These are phyloP conservation scores for Hura crepitans DNA, from an alignment of 441 rosid species.

Conservation along the genomic window DNA sequence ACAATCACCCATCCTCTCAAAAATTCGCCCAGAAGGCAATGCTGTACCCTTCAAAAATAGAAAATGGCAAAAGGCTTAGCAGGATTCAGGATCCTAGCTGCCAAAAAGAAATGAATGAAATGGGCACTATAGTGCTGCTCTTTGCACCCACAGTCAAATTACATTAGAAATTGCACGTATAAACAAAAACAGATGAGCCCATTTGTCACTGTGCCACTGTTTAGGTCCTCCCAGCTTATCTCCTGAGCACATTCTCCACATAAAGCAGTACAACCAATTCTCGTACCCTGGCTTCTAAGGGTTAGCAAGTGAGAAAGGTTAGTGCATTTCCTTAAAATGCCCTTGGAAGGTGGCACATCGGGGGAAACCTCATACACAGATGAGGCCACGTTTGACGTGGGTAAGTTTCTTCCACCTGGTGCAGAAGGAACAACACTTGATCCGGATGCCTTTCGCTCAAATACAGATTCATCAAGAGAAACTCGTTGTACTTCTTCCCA, in stretches of 20 bases:
- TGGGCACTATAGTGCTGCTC: conserved; percentile 25
- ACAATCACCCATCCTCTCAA: conserved; percentile 18
- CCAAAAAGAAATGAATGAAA: conserved; percentile 19
- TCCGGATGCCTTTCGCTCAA: conserved; percentile 34
- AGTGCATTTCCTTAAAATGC: conserved; percentile 66
- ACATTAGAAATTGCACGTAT: not conserved
- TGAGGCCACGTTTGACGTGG: conserved; percentile 15
- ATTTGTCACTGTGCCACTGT: conserved; percentile 32
- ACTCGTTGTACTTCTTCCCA: conserved; percentile 95
- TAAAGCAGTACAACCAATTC: conserved; percentile 64
- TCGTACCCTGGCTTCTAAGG: conserved; percentile 88
- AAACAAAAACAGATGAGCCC: conserved; percentile 4
- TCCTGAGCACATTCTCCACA: conserved; percentile 94
- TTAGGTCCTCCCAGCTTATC: conserved; percentile 71
- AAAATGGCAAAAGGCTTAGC: not conserved
- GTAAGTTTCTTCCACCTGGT: conserved; percentile 26
- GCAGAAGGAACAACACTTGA: conserved; percentile 29
- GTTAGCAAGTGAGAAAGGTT: conserved; percentile 79
- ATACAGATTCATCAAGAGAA: conserved; percentile 49
- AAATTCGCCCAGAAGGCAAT: not conserved
- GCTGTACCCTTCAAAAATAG: not conserved
- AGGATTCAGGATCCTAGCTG: not conserved
- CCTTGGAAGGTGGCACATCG: conserved; percentile 30
- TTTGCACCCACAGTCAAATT: conserved; percentile 25
- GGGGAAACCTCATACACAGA: conserved; percentile 25